Conservation (phyloP, 176 grass and related monocot genomes). For the Canna indica region DNA sequence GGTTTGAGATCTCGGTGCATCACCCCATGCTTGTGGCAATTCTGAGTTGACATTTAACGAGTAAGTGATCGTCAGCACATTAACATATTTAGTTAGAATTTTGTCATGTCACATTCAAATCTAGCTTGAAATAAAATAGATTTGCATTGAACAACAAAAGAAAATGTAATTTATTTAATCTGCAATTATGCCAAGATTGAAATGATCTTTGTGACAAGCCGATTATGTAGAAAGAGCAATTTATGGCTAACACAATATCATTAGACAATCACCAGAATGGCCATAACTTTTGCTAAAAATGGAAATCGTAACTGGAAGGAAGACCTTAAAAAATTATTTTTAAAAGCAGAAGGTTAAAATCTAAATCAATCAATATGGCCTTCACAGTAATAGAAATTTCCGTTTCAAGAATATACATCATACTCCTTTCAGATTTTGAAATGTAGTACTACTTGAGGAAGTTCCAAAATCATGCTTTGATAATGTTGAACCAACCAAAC, state of each 20-base stretch:
- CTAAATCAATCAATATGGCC: neutral
- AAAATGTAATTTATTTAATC: too few species aligned
- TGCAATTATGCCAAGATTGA: neutral
- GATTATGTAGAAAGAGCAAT: neutral
- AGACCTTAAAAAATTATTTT: too few species aligned
- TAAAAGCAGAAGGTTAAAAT: too few species aligned
- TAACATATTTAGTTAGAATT: neutral
- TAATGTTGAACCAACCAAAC: too few species aligned
- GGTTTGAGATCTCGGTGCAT: constrained; percentile 15
- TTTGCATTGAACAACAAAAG: neutral
- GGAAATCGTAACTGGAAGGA: neutral
- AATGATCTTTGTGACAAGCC: neutral
- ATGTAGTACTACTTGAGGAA: neutral
- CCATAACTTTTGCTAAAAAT: neutral
- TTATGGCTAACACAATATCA: too few species aligned
- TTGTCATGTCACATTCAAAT: neutral
- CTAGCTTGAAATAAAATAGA: neutral
- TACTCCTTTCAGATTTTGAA: neutral
- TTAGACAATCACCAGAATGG: too few species aligned
- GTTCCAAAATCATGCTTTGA: neutral
- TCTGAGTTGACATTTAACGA: neutral
- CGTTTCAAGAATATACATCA: neutral
- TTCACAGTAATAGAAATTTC: neutral
- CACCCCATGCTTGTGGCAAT: constrained; percentile 13
- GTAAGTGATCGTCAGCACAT: neutral